Evolutionary conservation across 768 basidiomycete species (phyloP), one percentile per base, ranked within the genome.

Genomic region (Russula ochroleuca): DNA sequence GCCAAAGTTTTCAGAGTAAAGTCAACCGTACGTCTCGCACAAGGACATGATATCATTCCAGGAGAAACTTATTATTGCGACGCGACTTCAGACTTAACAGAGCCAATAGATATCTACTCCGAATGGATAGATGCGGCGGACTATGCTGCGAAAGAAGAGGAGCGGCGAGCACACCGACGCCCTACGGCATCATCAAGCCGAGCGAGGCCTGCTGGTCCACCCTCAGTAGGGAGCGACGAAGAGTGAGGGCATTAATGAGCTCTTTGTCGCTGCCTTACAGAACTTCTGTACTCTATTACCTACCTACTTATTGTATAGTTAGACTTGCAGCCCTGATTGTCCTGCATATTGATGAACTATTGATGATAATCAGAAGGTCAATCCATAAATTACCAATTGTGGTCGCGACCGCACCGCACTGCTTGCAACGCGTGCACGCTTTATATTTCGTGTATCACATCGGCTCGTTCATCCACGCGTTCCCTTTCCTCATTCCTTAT

Each of bases 41-140:
- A 10, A 23, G 14, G 19, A n/a, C 9, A 19, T 56, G 40, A 53
- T 50, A 53, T 47, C 33, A n/a, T 62, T 74, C 69, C 62, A 11
- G n/a, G 45, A 47, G 48, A 25, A 64, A 67, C 60, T 62, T 33
- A 45, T 62, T 33, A 45, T 62, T 57, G 19, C 43, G 31, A 37
- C 25, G 19, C 33, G 37, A 67, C 49, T 58, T 54, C 64, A 94
- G 92, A 94, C 73, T 78, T 94, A 57, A 92, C 91, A 1, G 92
- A 93, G 68, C 84, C 92, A 17, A 85, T 94, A 61, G 92, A 94
- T 73, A 90, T 94, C 35, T 94, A 92, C 73, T 92, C 91, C 8
- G 90, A 92, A 72, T 94, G 92, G 92, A 91, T 93, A 66, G 90
- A 92, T 72, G 90, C 90, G 54, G 88, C 90, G 7, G 90, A 92